Base-by-base conservation (phyloP, 1,139 yeast genomes). In the Yamadazyma diddensiae region DNA sequence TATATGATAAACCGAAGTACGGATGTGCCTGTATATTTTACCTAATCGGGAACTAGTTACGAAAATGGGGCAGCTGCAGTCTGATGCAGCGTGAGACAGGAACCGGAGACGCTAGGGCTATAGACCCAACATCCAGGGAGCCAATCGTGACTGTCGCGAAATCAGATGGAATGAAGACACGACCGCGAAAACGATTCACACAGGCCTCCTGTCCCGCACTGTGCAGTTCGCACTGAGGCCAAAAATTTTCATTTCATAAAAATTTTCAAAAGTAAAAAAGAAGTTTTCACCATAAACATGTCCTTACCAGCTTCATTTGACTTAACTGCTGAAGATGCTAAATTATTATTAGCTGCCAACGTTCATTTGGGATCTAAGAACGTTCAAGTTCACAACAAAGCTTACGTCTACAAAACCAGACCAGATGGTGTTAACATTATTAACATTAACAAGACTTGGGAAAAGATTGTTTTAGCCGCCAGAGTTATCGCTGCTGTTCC, bases 401-500 rank as follows among this genome's bases (percentile, higher is more conserved):
- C 96, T 72, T 94, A 94, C 84, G 96, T 94, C 62, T 87, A 79
- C 92, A 86, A 88, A 77, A 84, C 96, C 74, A 90, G 99, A 80
- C 94, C 96, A 74, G 99, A 94, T 72, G 99, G 99, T 82, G 97
- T 94, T 63, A 88, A 87, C 80, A 78, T 94, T 60, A 88, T 94
- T 74, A 87, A 92, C 90, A 78, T 92, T 65, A 92, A 94, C 78
- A 92, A 92, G 81, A 94, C 99, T 63, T 92, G 98, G 98, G 97
- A 94, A 81, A 94, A 94, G 81, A 86, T 94, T 71, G 97, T 92
- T 52, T 81, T 94, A 69, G 99, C 99, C 65, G 98, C 99, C 60
- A 92, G 97, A 79, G 86, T 90, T 76, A 90, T 94, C 65, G 98
- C 97, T 68, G 96, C 98, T 61, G 83, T 94, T 59, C 98, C 98